Conservation (phyloP, 2,329 filamentous ascomycete genomes). For the Tolypocladium ophioglossoides region DNA sequence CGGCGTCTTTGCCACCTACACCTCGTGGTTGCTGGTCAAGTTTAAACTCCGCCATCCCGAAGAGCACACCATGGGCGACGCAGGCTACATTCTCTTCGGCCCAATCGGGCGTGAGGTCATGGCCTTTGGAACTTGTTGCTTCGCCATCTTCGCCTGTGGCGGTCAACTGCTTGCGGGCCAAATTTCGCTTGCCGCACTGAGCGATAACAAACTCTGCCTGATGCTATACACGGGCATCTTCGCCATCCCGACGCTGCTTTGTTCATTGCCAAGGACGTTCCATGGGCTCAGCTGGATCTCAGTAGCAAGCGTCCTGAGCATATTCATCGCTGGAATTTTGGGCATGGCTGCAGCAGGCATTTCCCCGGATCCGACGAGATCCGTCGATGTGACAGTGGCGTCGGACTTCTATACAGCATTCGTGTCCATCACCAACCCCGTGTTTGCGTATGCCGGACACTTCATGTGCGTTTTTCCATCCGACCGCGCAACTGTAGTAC, state of each 20-base stretch:
- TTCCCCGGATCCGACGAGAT: constrained; percentile 24
- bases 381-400: constrained; percentile 24
- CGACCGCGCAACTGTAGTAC: not conserved
- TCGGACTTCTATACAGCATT: constrained; percentile 21
- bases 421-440: constrained; percentile 30
- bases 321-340: constrained; percentile 37
- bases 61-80: constrained; percentile 48
- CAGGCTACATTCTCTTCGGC: constrained; percentile 42
- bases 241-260: constrained; percentile 32
- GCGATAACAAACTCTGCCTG: constrained; percentile 33
- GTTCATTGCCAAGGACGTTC: constrained; percentile 37
- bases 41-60: constrained; percentile 44
- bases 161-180: constrained; percentile 40
- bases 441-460: constrained; percentile 41
- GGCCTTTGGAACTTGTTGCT: constrained; percentile 36
- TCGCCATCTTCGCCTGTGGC: constrained; percentile 39
- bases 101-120: constrained; percentile 38
- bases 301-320: constrained; percentile 32
- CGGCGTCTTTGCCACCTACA: constrained; percentile 39
- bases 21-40: constrained; percentile 34
- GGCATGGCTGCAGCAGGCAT: constrained; percentile 38
- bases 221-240: constrained; percentile 41
- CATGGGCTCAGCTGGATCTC: constrained; percentile 36
- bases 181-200: constrained; percentile 35
- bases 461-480: constrained; percentile 25